phyloP scores from a whole-genome alignment of 345 rosid genomes.

The Abelmoschus esculentus region DNA sequence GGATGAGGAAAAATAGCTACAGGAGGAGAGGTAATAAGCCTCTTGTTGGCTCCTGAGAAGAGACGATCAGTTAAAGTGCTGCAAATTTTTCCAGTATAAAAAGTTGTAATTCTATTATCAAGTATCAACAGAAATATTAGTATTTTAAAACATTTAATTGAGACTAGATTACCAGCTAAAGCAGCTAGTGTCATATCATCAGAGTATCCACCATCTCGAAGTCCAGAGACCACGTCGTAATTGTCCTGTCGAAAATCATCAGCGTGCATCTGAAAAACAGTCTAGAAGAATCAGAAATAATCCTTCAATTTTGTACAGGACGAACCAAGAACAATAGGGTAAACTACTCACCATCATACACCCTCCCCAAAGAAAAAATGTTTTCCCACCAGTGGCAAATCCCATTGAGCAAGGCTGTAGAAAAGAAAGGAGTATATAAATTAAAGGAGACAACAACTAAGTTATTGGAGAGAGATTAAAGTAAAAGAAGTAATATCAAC shows the following conservation, averaged over 20 bases:
- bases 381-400: conserved; percentile 96
- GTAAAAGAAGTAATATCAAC: background rate
- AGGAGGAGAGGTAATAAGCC: conserved; percentile 94
- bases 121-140: background rate
- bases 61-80: conserved; percentile 5
- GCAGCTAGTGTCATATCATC: conserved; percentile 99
- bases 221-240: conserved; percentile 82
- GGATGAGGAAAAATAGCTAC: conserved; percentile 99
- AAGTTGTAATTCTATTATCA: background rate
- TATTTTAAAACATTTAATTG: background rate
- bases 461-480: conserved; percentile 3
- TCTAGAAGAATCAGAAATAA: conserved; percentile 24
- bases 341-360: conserved; percentile 82
- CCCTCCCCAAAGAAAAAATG: conserved; percentile 99
- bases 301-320: conserved; percentile 13
- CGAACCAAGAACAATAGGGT: conserved; percentile 13
- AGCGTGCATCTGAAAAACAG: conserved; percentile 86
- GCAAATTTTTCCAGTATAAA: background rate
- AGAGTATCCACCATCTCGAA: conserved; percentile 96
- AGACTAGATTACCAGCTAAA: conserved; percentile 57
- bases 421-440: conserved; percentile 6
- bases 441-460: background rate
- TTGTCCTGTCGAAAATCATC: conserved; percentile 92
- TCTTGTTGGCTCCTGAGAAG: conserved; percentile 78
- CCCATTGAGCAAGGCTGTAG: conserved; percentile 99